Base-by-base conservation (phyloP, 495 filamentous ascomycete species). In the Pyrenula massariospora region DNA sequence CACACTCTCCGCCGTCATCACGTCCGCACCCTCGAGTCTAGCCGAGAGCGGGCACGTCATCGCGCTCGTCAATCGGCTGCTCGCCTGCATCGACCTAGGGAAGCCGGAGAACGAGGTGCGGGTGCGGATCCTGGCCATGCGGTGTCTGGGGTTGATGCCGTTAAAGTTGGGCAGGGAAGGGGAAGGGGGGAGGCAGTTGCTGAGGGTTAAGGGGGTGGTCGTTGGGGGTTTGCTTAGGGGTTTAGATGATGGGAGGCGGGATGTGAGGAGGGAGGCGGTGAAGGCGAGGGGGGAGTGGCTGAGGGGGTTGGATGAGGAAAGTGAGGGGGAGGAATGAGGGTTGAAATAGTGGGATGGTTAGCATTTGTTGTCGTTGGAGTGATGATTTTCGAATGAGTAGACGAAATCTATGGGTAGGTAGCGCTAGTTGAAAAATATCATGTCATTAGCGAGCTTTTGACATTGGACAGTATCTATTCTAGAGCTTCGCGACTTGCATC, bases 221-320 rank as follows among this genome's bases (percentile, higher is more conserved):
- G 62, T 84, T 50, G 75, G 76, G 56, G 68, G 72, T 12, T 70
- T 89, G 65, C 65, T 70, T 50, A 58, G 52, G 5, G 73, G 76
- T 11, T 60, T 88, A 58, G 86, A 89, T 73, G 86, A 89, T 65
- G 76, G 75, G 31, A 87, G 82, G 71, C 70, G 86, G 47, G 72
- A 73, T 61, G 85, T 89, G 2, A 75, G 86, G 25, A 81, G 81
- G 62, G 81, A 82, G 50, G 85, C 83, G 23, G 85, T 89, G 24
- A 79, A 80, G 72, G 85, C 84, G 66, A 62, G 85, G 31, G 74
- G 69, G n/a, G 79, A 70, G 49, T 89, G 86, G 86, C 68, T 84
- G 48, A 67, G 74, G 49, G 63, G 66, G 31, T 77, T 77, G 20
- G 71, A 86, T 66, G 80, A 77, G 24, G 77, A 80, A 21, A n/a